Evolutionary conservation across 208 protist genomes (phyloP).

Genomic region (Acanthamoeba culbertsoni): DNA sequence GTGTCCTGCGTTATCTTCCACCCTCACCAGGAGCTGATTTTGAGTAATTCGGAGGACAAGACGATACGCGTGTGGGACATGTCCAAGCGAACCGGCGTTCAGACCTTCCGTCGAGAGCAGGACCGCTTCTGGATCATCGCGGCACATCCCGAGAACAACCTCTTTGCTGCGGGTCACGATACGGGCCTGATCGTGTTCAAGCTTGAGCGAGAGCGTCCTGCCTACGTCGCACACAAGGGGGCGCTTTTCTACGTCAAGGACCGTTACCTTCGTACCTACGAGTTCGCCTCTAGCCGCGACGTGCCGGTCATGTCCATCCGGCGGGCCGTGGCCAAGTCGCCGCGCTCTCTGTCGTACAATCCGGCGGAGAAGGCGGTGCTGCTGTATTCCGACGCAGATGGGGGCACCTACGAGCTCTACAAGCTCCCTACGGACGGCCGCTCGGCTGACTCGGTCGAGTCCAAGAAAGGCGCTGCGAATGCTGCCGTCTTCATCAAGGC

Average conservation of each 20-base stretch:
- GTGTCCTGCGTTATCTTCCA: conserved; percentile 96
- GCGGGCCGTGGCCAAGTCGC: not conserved
- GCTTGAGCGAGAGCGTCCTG: conserved; percentile 94
- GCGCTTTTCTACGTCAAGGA: conserved; percentile 84
- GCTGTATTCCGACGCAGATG: conserved; percentile 75
- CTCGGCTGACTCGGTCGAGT: conserved; percentile 64
- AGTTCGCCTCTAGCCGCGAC: conserved; percentile 71
- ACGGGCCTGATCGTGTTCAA: conserved; percentile 97
- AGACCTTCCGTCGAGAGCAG: conserved; percentile 92
- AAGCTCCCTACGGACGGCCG: conserved; percentile 69
- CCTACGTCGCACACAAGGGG: conserved; percentile 78
- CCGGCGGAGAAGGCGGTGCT: conserved; percentile 69
- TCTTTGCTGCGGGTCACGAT: conserved; percentile 97
- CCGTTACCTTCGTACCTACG: conserved; percentile 77
- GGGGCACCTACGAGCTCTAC: conserved; percentile 89
- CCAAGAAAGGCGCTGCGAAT: conserved; percentile 80
- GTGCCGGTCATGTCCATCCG: conserved; percentile 71
- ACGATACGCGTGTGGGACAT: conserved; percentile 94
- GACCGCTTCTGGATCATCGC: conserved; percentile 98
- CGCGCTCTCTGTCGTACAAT: conserved; percentile 70
- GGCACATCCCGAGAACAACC: conserved; percentile 90
- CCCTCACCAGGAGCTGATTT: conserved; percentile 93
- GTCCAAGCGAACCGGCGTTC: conserved; percentile 78
- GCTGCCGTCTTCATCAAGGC: conserved; percentile 92
- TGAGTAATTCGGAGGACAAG: conserved; percentile 95